phyloP scores from a whole-genome alignment of 176 grass and related monocot genomes.

The Carex littledalei region DNA sequence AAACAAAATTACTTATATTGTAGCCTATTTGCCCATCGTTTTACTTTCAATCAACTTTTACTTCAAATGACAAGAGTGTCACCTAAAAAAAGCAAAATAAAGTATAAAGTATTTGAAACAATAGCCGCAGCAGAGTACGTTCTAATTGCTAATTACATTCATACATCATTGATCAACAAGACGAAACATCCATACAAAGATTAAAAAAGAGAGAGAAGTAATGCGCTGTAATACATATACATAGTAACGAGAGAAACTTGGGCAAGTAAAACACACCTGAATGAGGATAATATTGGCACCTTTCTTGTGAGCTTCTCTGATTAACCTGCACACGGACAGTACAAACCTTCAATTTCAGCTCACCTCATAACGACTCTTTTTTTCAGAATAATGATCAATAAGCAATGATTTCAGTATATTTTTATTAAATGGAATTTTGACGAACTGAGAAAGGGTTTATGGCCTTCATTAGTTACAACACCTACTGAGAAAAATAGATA shows the following conservation, averaged over 20 bases:
- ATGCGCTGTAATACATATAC: not conserved
- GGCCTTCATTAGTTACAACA: not conserved
- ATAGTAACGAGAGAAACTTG: not conserved
- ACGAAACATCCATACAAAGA: not conserved
- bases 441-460: not conserved
- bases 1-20: not conserved
- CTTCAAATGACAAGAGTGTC: not conserved
- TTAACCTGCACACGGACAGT: slow-evolving; percentile 49
- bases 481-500: not conserved
- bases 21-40: not conserved
- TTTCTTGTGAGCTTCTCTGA: slow-evolving; percentile 86
- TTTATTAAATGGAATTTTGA: not conserved
- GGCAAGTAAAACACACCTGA: slow-evolving; percentile 41
- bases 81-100: not conserved
- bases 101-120: not conserved
- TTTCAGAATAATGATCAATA: not conserved
- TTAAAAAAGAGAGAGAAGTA: not conserved
- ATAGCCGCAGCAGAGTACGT: not conserved
- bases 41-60: not conserved
- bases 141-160: not conserved
- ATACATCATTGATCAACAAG: not conserved
- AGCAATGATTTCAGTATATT: not conserved
- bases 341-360: not conserved
- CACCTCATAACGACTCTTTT: not conserved
- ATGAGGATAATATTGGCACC: slow-evolving; percentile 80